These are phyloP conservation scores for Talaromyces islandicus DNA, from an alignment of 2,329 filamentous ascomycete genomes.

Conservation along the genomic window DNA sequence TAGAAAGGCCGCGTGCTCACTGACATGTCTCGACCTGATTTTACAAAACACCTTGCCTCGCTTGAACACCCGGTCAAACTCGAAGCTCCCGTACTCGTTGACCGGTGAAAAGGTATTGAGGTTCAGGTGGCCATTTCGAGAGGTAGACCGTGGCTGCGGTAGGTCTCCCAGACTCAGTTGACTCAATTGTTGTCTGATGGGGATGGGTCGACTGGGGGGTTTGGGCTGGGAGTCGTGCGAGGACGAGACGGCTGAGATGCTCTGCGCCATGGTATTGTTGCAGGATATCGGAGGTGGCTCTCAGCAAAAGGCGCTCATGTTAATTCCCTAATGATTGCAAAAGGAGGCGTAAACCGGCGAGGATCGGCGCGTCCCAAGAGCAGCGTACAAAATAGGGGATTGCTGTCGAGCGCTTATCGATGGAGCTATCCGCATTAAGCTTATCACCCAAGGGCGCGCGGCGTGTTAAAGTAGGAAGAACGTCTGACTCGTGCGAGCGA, in stretches of 20 bases:
- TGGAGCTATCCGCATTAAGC: not conserved
- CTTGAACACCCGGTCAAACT: conserved; percentile 91
- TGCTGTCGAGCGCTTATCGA: not conserved
- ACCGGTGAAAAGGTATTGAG: conserved; percentile 73
- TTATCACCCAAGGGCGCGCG: not conserved
- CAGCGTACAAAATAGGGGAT: not conserved
- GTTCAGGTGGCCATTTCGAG: conserved; percentile 44
- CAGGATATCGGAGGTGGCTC: not conserved
- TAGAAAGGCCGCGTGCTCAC: conserved; percentile 2
- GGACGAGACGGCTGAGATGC: not conserved
- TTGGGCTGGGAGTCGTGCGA: conserved; percentile 2
- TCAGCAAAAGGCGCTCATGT: not conserved
- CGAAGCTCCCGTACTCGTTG: conserved; percentile 91
- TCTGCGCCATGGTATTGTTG: conserved; percentile 9
- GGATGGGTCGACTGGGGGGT: conserved; percentile 1
- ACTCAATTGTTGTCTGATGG: not conserved
- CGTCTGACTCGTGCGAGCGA: not conserved
- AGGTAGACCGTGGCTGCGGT: conserved; percentile 11
- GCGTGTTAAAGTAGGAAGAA: not conserved
- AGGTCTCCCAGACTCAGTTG: conserved; percentile 17
- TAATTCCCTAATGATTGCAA: not conserved
- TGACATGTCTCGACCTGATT: conserved; percentile 87
- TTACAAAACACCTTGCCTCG: conserved; percentile 80
- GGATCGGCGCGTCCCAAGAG: not conserved
- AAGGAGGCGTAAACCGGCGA: not conserved